phyloP scores from a whole-genome alignment of 352 stramenopile species.

The Globisporangium solare region DNA sequence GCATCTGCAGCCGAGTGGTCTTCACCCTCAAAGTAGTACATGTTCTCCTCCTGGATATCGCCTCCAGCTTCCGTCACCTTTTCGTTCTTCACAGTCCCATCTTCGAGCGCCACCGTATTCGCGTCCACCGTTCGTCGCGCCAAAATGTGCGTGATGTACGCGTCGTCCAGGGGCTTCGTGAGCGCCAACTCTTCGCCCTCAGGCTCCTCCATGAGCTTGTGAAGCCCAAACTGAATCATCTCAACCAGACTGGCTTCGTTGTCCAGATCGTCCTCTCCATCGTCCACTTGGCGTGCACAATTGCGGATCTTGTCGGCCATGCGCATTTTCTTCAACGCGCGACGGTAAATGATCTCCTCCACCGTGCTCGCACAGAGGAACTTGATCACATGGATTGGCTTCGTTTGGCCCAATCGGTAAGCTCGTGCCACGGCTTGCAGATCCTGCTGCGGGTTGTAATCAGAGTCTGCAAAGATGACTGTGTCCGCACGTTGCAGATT shows the following conservation, averaged over 20 bases:
- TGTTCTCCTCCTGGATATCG: conserved; percentile 69
- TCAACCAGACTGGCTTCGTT: conserved; percentile 46
- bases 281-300: conserved; percentile 33
- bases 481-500: conserved; percentile 82
- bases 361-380: conserved; percentile 71
- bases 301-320: conserved; percentile 74
- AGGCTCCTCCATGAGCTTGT: conserved; percentile 49
- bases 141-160: conserved; percentile 53
- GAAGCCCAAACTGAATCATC: conserved; percentile 72
- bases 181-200: conserved; percentile 25
- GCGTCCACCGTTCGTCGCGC: conserved; percentile 14
- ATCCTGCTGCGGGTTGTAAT: conserved; percentile 77
- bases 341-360: conserved; percentile 77
- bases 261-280: conserved; percentile 32
- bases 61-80: conserved; percentile 45
- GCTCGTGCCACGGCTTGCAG: conserved; percentile 66
- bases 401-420: conserved; percentile 69
- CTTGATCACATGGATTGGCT: conserved; percentile 77
- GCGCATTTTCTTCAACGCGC: conserved; percentile 59
- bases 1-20: conserved; percentile 37
- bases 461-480: conserved; percentile 75
- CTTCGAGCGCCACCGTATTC: conserved; percentile 4
- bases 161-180: conserved; percentile 45
- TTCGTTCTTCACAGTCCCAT: conserved; percentile 38
- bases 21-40: conserved; percentile 83